Evolutionary conservation across 192 early-diverging fungal genomes (phyloP), one percentile per base, ranked within the genome.

Genomic region (Coemansia sp.): DNA sequence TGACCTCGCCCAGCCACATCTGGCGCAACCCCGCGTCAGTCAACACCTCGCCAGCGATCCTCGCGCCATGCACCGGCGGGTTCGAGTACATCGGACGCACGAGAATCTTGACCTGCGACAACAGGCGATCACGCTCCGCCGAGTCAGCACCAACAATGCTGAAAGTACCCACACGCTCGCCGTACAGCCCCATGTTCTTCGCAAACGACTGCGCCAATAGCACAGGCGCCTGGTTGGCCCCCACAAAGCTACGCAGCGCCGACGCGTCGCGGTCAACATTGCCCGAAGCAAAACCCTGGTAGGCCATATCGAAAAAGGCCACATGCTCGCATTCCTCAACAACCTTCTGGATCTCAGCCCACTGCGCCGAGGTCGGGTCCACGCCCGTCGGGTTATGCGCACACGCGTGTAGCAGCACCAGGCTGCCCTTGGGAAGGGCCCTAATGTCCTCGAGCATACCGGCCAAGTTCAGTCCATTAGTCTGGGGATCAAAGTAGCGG

Each of bases 331-430:
- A 76, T 17, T 89, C 89, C 86, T 95, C 90, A 44, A 94, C 79
- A 45, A 91, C 85, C 62, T 89, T 66, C 66, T 91, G 90, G 72
- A 99, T 91, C 75, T 95, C 84, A 59, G 86, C 82, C 98, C 98
- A 99, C 77, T 99, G 96, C 63, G 84, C 92, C 23, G 77, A 73
- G 34, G 93, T 94, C 36, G 98, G 98, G 85, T 99, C 98, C 21
- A 97, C 97, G 76, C 98, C 98, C 4, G 98, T 98, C 37, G 98
- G 98, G 88, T 99, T 99, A 84, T 99, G 98, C 5, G 97, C 98
- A 72, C 98, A 99, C 44, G 96, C 98, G 76, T 99, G 98, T 58
- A 99, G 85, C 58, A 99, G 86, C 63, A 98, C 85, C 51, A 97
- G 83, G 62, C 95, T 96, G 64, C 90, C 91, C 75, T 87, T 84